phyloP scores from a whole-genome alignment of 129 eudicot genomes.

The Flaveria sonorensis region DNA sequence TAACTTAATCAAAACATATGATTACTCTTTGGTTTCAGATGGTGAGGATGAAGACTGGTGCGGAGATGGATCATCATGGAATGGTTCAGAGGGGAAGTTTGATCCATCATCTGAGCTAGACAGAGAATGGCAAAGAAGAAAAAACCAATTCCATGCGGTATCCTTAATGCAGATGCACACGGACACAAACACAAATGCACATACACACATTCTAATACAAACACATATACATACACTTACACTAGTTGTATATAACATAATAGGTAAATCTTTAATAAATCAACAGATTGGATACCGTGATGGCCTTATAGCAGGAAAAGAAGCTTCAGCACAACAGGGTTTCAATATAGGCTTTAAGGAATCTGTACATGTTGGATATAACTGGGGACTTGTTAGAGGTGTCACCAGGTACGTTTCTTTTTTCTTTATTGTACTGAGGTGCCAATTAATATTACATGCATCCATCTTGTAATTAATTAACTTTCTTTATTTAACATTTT shows the following conservation, averaged over 20 bases:
- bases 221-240: not conserved
- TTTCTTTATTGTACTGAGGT: not conserved
- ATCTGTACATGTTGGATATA: slow-evolving; percentile 60
- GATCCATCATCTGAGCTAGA: slow-evolving; percentile 52
- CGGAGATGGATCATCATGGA: slow-evolving; percentile 58
- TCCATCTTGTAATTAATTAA: no score
- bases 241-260: not conserved
- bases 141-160: slow-evolving; percentile 69
- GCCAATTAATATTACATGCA: not conserved
- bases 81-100: slow-evolving; percentile 41
- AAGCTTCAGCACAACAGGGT: slow-evolving; percentile 79
- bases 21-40: slow-evolving; percentile 27
- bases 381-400: slow-evolving; percentile 78
- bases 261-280: slow-evolving; percentile 6
- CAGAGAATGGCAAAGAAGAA: slow-evolving; percentile 79
- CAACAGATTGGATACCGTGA: slow-evolving; percentile 78
- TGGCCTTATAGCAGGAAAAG: slow-evolving; percentile 76
- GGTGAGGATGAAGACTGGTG: slow-evolving; percentile 47
- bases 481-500: not conserved
- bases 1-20: not conserved
- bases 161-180: not conserved
- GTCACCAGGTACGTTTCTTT: slow-evolving; percentile 59
- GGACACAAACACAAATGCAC: not conserved
- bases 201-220: not conserved
- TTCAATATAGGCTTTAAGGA: slow-evolving; percentile 70